Conservation (phyloP, 1,284 basidiomycete species). For the Coniferiporia weirii region DNA sequence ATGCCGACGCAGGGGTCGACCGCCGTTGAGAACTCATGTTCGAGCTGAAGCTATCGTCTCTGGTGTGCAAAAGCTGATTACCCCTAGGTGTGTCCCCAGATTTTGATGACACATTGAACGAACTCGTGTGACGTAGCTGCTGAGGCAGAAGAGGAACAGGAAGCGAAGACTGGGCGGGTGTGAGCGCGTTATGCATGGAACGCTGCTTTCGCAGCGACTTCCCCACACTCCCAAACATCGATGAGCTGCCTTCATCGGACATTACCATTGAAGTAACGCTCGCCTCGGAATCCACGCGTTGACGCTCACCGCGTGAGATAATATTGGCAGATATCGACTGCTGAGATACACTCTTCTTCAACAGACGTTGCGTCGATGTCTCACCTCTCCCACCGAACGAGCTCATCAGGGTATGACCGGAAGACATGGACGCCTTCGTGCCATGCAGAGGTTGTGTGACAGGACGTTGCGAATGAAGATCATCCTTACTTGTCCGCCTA, state of each 20-base stretch:
- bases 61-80: neutral
- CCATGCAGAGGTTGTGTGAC: constrained; percentile 2
- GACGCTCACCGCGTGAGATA: constrained; percentile 3
- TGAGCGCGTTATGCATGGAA: constrained; percentile 20
- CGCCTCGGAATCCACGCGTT: constrained; percentile 12
- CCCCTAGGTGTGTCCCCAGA: neutral
- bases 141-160: constrained; percentile 12
- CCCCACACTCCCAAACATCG: constrained; percentile 10
- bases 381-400: constrained; percentile 10
- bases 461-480: neutral
- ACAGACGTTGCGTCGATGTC: constrained; percentile 13
- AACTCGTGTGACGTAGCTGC: constrained; percentile 18
- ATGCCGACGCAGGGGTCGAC: neutral
- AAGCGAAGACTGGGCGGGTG: constrained; percentile 8
- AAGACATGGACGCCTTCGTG: constrained; percentile 14
- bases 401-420: constrained; percentile 12
- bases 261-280: constrained; percentile 5
- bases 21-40: constrained; percentile 12
- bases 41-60: constrained; percentile 7
- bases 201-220: constrained; percentile 19
- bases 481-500: constrained; percentile 1
- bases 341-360: constrained; percentile 17
- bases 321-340: constrained; percentile 9
- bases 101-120: constrained; percentile 12
- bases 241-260: constrained; percentile 11